Conservation (phyloP, 169 alveolate genomes). For the Toxoplasma gondii region DNA sequence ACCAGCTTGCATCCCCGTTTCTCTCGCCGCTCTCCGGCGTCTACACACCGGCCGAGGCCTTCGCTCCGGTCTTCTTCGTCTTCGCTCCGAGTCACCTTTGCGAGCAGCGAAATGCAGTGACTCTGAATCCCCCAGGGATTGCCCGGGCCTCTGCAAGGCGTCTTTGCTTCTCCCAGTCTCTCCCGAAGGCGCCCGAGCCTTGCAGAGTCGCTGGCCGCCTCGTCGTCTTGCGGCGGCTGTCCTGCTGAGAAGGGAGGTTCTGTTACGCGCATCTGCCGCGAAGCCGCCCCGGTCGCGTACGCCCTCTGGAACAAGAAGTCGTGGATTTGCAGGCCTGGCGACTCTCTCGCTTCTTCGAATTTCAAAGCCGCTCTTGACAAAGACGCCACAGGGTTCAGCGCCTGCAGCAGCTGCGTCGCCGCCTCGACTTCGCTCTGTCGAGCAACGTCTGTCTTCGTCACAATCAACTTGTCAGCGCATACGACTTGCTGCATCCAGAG, state of each 20-base stretch:
- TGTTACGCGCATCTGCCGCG: background rate
- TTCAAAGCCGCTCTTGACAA: background rate
- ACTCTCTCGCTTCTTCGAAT: background rate
- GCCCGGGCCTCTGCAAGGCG: background rate
- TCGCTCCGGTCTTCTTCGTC: background rate
- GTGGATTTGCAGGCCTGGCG: background rate
- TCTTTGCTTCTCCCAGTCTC: background rate
- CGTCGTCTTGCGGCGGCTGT: background rate
- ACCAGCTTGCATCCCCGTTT: background rate
- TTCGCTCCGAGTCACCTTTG: no score
- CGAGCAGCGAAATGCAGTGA: background rate
- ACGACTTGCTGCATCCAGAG: slow-evolving; percentile 17
- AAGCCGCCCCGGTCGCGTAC: slow-evolving; percentile 4
- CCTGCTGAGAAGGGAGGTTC: background rate
- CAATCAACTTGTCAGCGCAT: slow-evolving; percentile 9
- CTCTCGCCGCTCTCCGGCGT: background rate
- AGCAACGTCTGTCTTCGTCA: background rate
- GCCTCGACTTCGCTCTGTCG: background rate
- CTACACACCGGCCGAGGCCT: background rate
- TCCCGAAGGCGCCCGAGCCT: no score
- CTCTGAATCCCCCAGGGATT: background rate
- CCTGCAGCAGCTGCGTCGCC: background rate
- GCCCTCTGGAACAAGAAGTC: background rate
- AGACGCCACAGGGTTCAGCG: slow-evolving; percentile 3
- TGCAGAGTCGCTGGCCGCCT: background rate